Base-by-base conservation (phyloP, 2,329 filamentous ascomycete genomes). In the Lomentospora prolificans region DNA sequence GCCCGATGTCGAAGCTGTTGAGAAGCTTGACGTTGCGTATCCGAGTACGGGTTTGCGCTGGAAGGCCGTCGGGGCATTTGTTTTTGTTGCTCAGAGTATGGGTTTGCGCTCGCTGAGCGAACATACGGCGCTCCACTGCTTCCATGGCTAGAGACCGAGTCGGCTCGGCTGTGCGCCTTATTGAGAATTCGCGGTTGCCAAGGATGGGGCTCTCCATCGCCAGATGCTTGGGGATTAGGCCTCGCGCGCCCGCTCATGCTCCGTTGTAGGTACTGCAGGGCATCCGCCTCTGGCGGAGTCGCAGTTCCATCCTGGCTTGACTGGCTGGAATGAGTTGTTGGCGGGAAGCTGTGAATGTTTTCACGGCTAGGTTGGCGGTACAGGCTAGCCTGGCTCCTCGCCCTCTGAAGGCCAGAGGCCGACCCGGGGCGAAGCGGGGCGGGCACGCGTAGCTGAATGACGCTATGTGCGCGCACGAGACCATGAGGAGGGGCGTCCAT, bases 401-500 rank as follows among this genome's bases (percentile, higher is more conserved):
- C 39, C 55, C 28, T 50, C 10, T 64, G 54, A 6, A 60, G 58
- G 39, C 57, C 64, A 2, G 69, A 67, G 2, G 67, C 70, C 10
- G 69, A 69, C 36, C 67, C 66, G 4, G 71, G 62, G 25, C 72
- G 69, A 9, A 68, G 60, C 10, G 69, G 67, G 3, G 33, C 30
- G 6, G 59, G 53, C 5, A 59, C 31, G 14, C 59, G 58, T 6
- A 58, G 56, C n/a, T 58, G 53, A 7, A 58, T 50, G 3, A 59
- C 51, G 28, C 68, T 71, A 25, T 71, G 68, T 3, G 70, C 73
- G n/a, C 66, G 66, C 65, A 76, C 70, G 60, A 70, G 75, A 27
- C 75, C 67, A 0, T 74, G 72, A 1, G 72, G 71, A 3, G 70
- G 67, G 0, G 69, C 44, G 56, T 59, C 30, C 59, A 17, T 55